Conservation (phyloP, 495 filamentous ascomycete genomes). For the Rhypophila decipiens region DNA sequence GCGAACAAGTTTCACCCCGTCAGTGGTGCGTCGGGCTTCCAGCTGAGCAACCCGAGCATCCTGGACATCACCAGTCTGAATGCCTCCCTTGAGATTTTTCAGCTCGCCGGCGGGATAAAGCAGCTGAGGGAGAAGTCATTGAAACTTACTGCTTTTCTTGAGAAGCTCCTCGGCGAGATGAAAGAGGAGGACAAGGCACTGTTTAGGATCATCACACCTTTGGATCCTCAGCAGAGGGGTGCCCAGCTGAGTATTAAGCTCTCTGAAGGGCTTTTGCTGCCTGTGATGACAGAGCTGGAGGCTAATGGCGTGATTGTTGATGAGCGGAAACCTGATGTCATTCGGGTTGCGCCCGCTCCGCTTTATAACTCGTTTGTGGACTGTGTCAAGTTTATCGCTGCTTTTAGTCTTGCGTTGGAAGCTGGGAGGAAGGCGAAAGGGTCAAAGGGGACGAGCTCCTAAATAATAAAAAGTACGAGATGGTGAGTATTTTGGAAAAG, state of each 20-base stretch:
- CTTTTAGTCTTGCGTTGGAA: slow-evolving; percentile 49
- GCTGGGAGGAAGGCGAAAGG: slow-evolving; percentile 13
- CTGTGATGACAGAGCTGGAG: slow-evolving; percentile 62
- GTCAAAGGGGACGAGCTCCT: too few relatives aligned
- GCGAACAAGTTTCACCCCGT: slow-evolving; percentile 69
- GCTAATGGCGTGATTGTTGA: slow-evolving; percentile 72
- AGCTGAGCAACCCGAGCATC: slow-evolving; percentile 62
- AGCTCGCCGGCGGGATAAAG: slow-evolving; percentile 58
- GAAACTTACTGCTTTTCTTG: slow-evolving; percentile 71
- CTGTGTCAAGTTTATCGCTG: slow-evolving; percentile 66
- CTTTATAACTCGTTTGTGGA: slow-evolving; percentile 83
- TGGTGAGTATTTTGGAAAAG: too few relatives aligned
- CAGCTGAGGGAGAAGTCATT: slow-evolving; percentile 69
- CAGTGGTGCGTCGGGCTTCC: slow-evolving; percentile 61
- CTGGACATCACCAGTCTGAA: slow-evolving; percentile 63
- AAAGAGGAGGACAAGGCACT: slow-evolving; percentile 39
- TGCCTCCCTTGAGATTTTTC: slow-evolving; percentile 76
- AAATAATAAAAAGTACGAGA: too few relatives aligned
- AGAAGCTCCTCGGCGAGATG: slow-evolving; percentile 51
- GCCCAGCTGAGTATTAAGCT: slow-evolving; percentile 82
- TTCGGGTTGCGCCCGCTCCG: slow-evolving; percentile 86
- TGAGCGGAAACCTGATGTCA: slow-evolving; percentile 82
- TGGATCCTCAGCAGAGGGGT: slow-evolving; percentile 62
- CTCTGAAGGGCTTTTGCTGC: slow-evolving; percentile 57
- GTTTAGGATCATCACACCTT: slow-evolving; percentile 78